Conservation (phyloP, 768 basidiomycete species). For the Rhizopogon roseolus region DNA sequence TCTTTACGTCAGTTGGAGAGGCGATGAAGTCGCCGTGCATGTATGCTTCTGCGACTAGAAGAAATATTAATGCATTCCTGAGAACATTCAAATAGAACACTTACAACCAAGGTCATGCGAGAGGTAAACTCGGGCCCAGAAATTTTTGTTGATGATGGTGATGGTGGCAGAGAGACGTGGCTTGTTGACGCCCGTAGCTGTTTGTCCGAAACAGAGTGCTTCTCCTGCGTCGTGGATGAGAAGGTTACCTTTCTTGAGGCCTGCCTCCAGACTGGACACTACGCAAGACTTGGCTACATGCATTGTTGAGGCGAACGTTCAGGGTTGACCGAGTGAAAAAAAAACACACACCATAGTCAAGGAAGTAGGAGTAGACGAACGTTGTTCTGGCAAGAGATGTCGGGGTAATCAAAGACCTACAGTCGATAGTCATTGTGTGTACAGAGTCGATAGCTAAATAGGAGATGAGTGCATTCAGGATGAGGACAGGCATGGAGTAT, state of each 20-base stretch:
- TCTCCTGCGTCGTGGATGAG: background rate
- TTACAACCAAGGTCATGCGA: constrained; percentile 49
- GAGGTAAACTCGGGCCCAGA: constrained; percentile 9
- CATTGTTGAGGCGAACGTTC: background rate
- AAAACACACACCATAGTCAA: background rate
- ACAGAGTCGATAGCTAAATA: no score
- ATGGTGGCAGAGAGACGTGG: background rate
- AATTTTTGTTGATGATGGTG: background rate
- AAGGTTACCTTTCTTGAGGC: background rate
- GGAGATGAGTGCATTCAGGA: no score
- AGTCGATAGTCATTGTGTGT: background rate
- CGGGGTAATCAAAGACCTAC: background rate
- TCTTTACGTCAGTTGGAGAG: constrained; percentile 37
- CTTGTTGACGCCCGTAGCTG: background rate
- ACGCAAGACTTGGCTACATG: background rate
- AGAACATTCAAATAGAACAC: constrained; percentile 10
- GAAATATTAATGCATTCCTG: background rate
- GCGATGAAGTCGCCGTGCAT: constrained; percentile 59
- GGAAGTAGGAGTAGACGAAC: background rate
- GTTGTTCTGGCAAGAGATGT: background rate
- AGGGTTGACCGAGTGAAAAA: background rate
- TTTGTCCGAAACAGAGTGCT: background rate
- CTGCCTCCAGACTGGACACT: background rate
- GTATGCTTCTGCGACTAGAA: constrained; percentile 56
- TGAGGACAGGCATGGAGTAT: no score